Evolutionary conservation across 768 basidiomycete genomes (phyloP), one percentile per base, ranked within the genome.

Genomic region (Lanmaoa pseudosensibilis): DNA sequence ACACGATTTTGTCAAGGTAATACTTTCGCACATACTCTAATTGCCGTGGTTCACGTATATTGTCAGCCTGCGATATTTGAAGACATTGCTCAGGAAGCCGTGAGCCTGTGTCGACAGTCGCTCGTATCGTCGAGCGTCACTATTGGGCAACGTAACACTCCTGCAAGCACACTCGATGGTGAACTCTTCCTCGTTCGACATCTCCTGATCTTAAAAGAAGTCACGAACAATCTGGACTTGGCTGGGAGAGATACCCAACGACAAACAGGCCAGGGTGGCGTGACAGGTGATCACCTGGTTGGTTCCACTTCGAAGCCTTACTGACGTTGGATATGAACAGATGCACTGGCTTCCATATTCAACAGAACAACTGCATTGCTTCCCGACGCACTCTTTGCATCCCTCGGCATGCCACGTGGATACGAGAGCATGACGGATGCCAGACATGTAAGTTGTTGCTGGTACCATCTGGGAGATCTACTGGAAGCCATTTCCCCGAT

Each of bases 81-180:
- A 64, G 97, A 99, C 69, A 90, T 98, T 39, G 94, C 96, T 0
- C 92, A 94, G 73, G 95, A 98, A 74, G 92, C 95, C 0, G 80
- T 97, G 33, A 78, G 81, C 13, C 76, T 93, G 5, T 96, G 94
- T 69, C 83, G 87, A 36, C 81, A 87, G 56, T 96, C 95, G 0
- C 81, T 98, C 4, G 77, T 89, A 36, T 71, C 80, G 6, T 93
- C 91, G 0, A 80, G 89, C 0, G 81, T 87, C n/a, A 74, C 79
- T 21, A 78, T 98, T 47, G 78, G 81, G 23, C 69, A 70, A 32
- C 82, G 80, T 47, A 77, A 77, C 38, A 72, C 75, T 16, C 74
- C 79, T 21, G 61, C 74, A 8, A 73, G 76, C 46, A 65, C 70
- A 6, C 71, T 90, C 9, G 93, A 98, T 61, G 91, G 86, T 0